These are phyloP conservation scores for Scheffersomyces lignosus DNA, from an alignment of 805 yeast species.

Conservation along the genomic window DNA sequence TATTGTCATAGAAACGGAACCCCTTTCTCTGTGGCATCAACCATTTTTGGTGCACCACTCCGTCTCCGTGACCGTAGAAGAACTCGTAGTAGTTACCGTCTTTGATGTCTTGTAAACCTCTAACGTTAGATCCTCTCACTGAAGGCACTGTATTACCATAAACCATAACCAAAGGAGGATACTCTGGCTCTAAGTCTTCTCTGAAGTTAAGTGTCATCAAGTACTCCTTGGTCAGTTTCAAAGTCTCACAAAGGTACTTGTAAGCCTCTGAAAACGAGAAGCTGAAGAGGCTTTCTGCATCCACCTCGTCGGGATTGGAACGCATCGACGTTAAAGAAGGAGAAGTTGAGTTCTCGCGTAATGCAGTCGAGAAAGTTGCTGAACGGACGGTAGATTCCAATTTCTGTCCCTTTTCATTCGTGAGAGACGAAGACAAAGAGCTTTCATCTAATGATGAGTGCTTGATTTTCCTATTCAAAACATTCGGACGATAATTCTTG, in stretches of 20 bases:
- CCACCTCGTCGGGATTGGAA: slow-evolving; percentile 3
- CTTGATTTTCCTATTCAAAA: slow-evolving; percentile 2
- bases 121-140: slow-evolving; percentile 74
- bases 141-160: slow-evolving; percentile 85
- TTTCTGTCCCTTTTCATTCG: too few species aligned
- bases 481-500: slow-evolving; percentile 20
- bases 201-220: slow-evolving; percentile 55
- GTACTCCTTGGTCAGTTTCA: slow-evolving; percentile 59
- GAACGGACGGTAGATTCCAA: too few species aligned
- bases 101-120: slow-evolving; percentile 58
- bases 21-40: slow-evolving; percentile 76
- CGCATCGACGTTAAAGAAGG: slow-evolving; percentile 1
- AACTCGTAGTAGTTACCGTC: slow-evolving; percentile 75
- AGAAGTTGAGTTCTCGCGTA: not conserved
- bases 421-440: not conserved
- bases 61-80: slow-evolving; percentile 89
- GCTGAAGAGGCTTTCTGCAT: slow-evolving; percentile 10
- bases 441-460: not conserved
- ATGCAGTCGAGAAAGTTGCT: too few species aligned
- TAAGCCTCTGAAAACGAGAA: slow-evolving; percentile 58
- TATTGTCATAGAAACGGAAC: slow-evolving; percentile 39
- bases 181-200: slow-evolving; percentile 43
- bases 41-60: slow-evolving; percentile 84
- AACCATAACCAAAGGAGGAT: slow-evolving; percentile 84
- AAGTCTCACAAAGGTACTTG: slow-evolving; percentile 61